phyloP scores from a whole-genome alignment of 129 eudicot genomes.

The Escallonia rubra region DNA sequence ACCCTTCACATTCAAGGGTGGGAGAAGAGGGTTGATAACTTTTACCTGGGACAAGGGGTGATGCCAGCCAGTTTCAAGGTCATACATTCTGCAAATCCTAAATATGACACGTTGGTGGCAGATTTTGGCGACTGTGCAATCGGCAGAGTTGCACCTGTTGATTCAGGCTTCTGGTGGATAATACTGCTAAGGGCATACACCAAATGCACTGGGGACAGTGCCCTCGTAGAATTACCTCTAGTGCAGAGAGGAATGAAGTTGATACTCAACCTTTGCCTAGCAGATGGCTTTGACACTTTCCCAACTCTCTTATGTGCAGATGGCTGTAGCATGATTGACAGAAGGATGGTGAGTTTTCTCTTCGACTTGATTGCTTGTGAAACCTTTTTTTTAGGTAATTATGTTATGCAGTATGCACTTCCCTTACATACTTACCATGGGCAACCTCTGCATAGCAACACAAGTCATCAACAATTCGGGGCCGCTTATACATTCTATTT shows the following conservation, averaged over 20 bases:
- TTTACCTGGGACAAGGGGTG: conserved; percentile 55
- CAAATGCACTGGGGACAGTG: conserved; percentile 35
- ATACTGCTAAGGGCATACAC: conserved; percentile 51
- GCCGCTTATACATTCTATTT: too few relatives aligned
- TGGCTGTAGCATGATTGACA: conserved; percentile 65
- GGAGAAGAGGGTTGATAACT: conserved; percentile 48
- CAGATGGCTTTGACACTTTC: conserved; percentile 67
- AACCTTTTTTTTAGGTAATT: not conserved
- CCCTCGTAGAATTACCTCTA: conserved; percentile 39
- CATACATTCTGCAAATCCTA: conserved; percentile 16
- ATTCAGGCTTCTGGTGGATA: conserved; percentile 81
- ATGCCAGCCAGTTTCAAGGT: conserved; percentile 74
- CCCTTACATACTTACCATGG: too few relatives aligned
- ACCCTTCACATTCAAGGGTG: conserved; percentile 57
- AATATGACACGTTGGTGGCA: conserved; percentile 34
- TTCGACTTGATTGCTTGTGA: not conserved
- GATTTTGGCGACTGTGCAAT: conserved; percentile 57
- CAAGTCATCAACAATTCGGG: too few relatives aligned
- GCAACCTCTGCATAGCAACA: too few relatives aligned
- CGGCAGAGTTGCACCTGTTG: conserved; percentile 74
- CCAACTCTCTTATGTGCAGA: conserved; percentile 60
- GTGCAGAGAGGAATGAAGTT: conserved; percentile 50
- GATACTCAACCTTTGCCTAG: conserved; percentile 48
- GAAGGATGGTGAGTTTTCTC: conserved; percentile 48
- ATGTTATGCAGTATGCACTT: too few relatives aligned